Base-by-base conservation (phyloP, 768 basidiomycete genomes). In the Boletus sp. region DNA sequence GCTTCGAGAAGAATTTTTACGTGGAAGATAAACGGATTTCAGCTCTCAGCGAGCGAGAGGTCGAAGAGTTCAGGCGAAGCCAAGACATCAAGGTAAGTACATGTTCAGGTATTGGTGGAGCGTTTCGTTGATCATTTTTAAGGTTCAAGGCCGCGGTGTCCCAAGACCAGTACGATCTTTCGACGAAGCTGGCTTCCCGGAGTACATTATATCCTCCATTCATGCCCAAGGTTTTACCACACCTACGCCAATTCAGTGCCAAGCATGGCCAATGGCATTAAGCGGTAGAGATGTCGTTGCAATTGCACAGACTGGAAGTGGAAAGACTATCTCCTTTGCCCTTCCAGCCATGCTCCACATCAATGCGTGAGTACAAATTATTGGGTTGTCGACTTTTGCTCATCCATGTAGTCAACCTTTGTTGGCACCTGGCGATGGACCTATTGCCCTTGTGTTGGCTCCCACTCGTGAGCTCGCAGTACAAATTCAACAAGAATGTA, bases 261-360 rank as follows among this genome's bases (percentile, higher is more conserved):
- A 99, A 72, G 90, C 95, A 17, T 99, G 97, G 97, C 97, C 97
- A 0, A 98, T 98, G 94, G 96, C 97, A 4, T 79, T 98, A 30
- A 92, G 83, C 48, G 96, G 96, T 53, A 83, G 93, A 58, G 96
- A 99, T 74, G 82, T 98, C 39, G 90, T 96, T 45, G 97, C 96
- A 54, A 93, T 99, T 65, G 95, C 97, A 37, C 95, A 98, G 74
- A 99, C 97, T 9, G 97, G 97, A 55, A 95, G 92, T 73, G 97
- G 97, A 55, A 99, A 99, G 79, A 99, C 97, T 7, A 98, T 99
- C 55, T 86, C 95, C 10, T 99, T 99, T 71, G 96, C 97, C 54
- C 86, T 99, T 45, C 97, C 97, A 40, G 96, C 97, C 49, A 99
- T 98, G 96, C 81, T 99, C 35, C 97, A 99, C 76, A 99, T 99